Evolutionary conservation across 164 flowering plant species (phyloP).

Genomic region (Liquidambar formosana): DNA sequence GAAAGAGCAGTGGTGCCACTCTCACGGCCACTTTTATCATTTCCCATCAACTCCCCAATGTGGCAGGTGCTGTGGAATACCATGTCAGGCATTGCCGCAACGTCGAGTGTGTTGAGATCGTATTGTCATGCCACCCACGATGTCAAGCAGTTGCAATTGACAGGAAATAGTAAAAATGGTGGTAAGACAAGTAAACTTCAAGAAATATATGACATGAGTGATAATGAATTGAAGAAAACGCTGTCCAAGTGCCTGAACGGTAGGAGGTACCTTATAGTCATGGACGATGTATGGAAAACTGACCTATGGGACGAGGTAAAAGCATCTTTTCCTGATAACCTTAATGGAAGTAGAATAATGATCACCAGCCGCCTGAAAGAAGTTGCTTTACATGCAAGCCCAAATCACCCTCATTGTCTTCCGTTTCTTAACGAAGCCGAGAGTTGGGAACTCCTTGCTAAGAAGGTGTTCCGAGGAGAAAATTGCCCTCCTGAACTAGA

Average conservation of each 20-base stretch:
- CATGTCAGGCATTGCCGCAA: no score
- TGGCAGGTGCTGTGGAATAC: no score
- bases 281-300: constrained; percentile 16
- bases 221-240: neutral
- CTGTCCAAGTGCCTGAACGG: neutral
- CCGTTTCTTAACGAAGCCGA: neutral
- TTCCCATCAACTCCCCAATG: no score
- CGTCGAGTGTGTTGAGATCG: no score
- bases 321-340: neutral
- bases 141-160: no score
- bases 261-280: constrained; percentile 19
- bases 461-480: neutral
- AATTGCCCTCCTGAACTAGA: neutral
- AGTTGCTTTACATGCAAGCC: neutral
- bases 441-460: constrained; percentile 14
- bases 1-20: no score
- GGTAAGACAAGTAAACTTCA: neutral
- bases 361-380: constrained; percentile 1
- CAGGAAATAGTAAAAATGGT: neutral
- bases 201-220: no score
- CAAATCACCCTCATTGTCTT: neutral
- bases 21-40: no score
- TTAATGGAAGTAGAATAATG: constrained; percentile 12
- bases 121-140: no score
- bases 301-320: constrained; percentile 9